Percentiles rank a stretch among this genome's conserved stretches.
Evolutionary conservation across 163 green algal species (phyloP).

Genomic region (Coccomyxa subellipsoidea): DNA sequence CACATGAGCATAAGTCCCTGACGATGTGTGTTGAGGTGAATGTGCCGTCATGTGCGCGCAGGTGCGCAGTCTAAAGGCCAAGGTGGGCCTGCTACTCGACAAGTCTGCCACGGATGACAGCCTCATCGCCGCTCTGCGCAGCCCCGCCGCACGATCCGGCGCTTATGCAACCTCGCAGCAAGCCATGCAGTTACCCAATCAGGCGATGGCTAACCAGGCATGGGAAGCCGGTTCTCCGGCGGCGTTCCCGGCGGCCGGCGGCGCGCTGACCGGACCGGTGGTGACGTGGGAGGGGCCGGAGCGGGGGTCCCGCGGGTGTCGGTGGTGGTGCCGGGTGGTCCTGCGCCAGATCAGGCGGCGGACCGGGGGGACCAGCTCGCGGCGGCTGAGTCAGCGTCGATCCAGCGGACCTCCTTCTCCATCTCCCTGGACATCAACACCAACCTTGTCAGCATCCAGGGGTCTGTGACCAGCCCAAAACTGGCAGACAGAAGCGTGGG

Average conservation of each 20-base stretch:
- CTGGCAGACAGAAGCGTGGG: background rate
- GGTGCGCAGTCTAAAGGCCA: slow-evolving; percentile 46
- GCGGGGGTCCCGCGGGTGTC: background rate
- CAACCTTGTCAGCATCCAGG: background rate
- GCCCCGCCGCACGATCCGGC: background rate
- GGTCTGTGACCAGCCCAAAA: background rate
- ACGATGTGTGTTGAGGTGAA: background rate
- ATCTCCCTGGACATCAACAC: slow-evolving; percentile 1
- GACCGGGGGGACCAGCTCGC: background rate
- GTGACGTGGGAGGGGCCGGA: background rate
- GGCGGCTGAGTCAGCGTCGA: background rate
- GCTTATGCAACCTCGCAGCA: background rate
- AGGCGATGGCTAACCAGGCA: background rate
- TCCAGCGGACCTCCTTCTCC: background rate
- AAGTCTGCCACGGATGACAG: slow-evolving; percentile 64
- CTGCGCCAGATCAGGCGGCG: background rate
- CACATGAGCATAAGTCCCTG: too few relatives aligned
- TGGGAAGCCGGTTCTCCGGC: too few relatives aligned
- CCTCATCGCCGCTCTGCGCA: slow-evolving; percentile 51
- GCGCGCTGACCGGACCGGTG: background rate
- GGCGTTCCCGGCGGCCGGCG: background rate
- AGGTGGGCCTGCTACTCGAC: slow-evolving; percentile 55
- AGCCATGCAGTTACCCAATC: too few relatives aligned
- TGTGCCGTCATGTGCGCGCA: slow-evolving; percentile 14
- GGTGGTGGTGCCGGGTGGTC: background rate